Evolutionary conservation across 129 eudicot genomes (phyloP), one percentile per base, ranked within the genome.

Genomic region (Ambrosia artemisiifolia): DNA sequence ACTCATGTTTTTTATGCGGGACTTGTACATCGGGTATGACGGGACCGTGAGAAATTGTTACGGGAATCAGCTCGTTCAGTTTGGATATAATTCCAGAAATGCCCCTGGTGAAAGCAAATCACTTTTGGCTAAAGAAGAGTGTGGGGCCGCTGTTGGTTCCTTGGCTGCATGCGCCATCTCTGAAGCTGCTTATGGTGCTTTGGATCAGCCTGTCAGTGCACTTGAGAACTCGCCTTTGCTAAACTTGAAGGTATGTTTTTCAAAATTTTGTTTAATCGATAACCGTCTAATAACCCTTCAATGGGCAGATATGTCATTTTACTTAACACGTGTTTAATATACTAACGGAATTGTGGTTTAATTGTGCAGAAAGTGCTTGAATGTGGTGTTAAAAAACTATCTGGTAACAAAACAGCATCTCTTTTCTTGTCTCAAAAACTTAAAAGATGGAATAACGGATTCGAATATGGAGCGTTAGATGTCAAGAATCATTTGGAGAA

Each of bases 171-270:
- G 93, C 71, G 98, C 98, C 34, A 82, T 94, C 38, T 82, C 93
- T 0, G 98, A 94, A 73, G 97, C 93, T 24, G 93, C 96, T 11
- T 94, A 94, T 43, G 85, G 98, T 90, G 98, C 98, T 46, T 71
- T 94, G 67, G 98, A 94, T 82, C 97, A 87, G 68, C 98, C 98
- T 3, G 65, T 90, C 60, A 94, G 91, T 69, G 90, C 81, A 33
- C 96, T 94, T 6, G 97, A 90, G 71, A 66, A 91, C 67, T 94
- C 98, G 30, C 96, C 98, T 53, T 71, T 94, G 75, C 73, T 94
- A 48, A 80, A 83, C 79, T 72, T 94, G 38, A 94, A 94, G 98
- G 98, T 94, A 53, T 30, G 14, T n/a, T 4, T 34, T 53, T 30
- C 38, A n/a, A n/a, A n/a, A n/a, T n/a, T n/a, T n/a, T n/a, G n/a